Percentiles rank a stretch among this genome's conserved stretches.
Conservation (phyloP, 768 basidiomycete species). For the Cubamyces sp. region DNA sequence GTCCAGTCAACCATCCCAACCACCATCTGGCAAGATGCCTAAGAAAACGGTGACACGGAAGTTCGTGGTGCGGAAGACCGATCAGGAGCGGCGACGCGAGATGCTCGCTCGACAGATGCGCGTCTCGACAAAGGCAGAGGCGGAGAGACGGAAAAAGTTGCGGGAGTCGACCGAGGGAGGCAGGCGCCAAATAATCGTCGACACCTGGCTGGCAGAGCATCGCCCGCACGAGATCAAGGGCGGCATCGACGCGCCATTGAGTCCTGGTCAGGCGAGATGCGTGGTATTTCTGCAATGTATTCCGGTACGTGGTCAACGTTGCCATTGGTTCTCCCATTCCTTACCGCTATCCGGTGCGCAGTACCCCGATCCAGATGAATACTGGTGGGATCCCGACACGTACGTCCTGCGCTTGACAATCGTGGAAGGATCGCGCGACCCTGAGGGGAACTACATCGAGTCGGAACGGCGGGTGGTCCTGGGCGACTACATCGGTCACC, state of each 20-base stretch:
- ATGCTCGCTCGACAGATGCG: not conserved
- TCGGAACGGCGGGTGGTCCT: conserved; percentile 10
- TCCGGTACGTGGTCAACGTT: conserved; percentile 11
- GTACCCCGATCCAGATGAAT: conserved; percentile 2
- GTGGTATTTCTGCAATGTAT: conserved; percentile 15
- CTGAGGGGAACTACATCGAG: conserved; percentile 2
- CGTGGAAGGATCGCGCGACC: not conserved
- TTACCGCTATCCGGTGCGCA: not conserved
- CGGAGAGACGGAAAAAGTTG: not conserved
- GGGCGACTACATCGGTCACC: conserved; percentile 15
- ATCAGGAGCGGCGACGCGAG: not conserved
- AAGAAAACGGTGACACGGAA: not conserved
- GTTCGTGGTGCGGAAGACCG: no score
- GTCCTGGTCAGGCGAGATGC: conserved; percentile 18
- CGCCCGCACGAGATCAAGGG: not conserved
- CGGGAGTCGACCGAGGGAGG: conserved; percentile 6
- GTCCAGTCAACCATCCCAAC: not conserved
- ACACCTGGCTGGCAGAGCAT: conserved; percentile 18
- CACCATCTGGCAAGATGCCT: not conserved
- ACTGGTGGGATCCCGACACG: conserved; percentile 20
- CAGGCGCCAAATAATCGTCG: conserved; percentile 1
- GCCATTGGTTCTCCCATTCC: not conserved
- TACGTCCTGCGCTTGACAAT: conserved; percentile 24
- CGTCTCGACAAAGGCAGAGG: not conserved
- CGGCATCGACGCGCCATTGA: not conserved